Evolutionary conservation across 257 asterid species (phyloP).

Genomic region (Nicotiana noctiflora): DNA sequence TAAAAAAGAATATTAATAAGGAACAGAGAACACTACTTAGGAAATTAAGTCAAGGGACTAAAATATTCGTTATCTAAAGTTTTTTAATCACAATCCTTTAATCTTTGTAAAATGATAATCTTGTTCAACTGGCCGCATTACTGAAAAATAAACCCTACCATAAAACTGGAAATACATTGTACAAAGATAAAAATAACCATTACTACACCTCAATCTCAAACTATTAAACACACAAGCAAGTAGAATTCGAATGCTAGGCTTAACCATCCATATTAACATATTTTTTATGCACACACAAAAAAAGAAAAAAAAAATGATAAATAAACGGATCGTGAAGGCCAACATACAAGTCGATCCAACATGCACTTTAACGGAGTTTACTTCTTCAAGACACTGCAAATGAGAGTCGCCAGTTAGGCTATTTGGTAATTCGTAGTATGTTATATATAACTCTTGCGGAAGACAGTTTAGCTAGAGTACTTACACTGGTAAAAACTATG

Average conservation of each 20-base stretch:
- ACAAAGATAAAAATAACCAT: background rate
- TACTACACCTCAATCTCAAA: background rate
- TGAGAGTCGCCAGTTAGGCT: background rate
- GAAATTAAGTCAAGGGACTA: too few relatives aligned
- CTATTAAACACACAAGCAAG: background rate
- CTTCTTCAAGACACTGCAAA: conserved; percentile 42
- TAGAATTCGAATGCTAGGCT: background rate
- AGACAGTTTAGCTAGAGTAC: background rate
- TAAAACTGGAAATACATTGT: background rate
- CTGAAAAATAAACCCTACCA: background rate
- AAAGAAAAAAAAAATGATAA: background rate
- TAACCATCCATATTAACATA: background rate
- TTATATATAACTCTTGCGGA: background rate
- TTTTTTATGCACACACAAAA: background rate
- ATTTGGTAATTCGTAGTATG: background rate
- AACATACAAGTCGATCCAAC: conserved; percentile 9
- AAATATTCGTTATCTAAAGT: too few relatives aligned
- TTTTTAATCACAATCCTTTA: too few relatives aligned
- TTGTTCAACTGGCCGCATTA: background rate
- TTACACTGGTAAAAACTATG: background rate
- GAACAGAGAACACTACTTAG: too few relatives aligned
- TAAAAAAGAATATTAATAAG: too few relatives aligned
- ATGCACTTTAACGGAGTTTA: background rate
- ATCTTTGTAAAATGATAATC: background rate
- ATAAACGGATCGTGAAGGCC: background rate